Conservation (phyloP, 225 moss, liverwort and hornwort genomes). For the Polytrichum formosum region DNA sequence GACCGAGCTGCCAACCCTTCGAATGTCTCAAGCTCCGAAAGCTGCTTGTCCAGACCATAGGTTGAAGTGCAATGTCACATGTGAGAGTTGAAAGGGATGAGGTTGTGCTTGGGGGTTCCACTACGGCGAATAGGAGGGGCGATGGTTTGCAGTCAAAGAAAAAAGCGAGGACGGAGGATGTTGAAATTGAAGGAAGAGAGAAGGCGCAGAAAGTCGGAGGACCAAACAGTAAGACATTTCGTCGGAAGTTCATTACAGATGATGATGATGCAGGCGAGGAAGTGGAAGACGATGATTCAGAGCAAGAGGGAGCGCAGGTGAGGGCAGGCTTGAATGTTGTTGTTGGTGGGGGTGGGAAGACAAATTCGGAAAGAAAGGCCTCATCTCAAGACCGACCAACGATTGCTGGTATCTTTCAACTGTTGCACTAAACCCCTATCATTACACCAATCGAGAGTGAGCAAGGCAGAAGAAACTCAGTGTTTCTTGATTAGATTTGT, state of each 20-base stretch:
- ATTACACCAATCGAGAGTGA: too few relatives aligned
- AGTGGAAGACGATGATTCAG: too few relatives aligned
- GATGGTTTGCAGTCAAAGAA: conserved; percentile 26
- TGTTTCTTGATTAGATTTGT: too few relatives aligned
- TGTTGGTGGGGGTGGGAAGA: conserved; percentile 16
- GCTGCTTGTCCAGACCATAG: conserved; percentile 15
- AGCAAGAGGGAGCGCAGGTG: not conserved
- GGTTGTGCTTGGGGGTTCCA: conserved; percentile 9
- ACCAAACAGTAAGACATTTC: conserved; percentile 17
- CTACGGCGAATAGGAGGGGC: conserved; percentile 10
- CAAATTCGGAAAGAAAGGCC: conserved; percentile 5
- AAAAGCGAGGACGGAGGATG: conserved; percentile 23
- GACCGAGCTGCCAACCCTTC: too few relatives aligned
- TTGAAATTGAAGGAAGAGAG: conserved; percentile 15
- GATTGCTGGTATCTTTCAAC: conserved; percentile 20
- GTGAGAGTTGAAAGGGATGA: conserved; percentile 21
- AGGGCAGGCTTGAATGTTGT: conserved; percentile 17
- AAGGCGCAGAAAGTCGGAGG: conserved; percentile 12
- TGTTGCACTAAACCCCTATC: too few relatives aligned
- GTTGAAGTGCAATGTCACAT: conserved; percentile 14
- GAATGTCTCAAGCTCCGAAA: conserved; percentile 27
- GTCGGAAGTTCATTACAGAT: conserved; percentile 20
- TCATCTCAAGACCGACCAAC: conserved; percentile 11
- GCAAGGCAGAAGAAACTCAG: too few relatives aligned
- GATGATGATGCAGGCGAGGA: conserved; percentile 30